These are phyloP conservation scores for Thermomucor indicae-seudaticae DNA, from an alignment of 371 early-diverging fungal genomes.

Conservation along the genomic window DNA sequence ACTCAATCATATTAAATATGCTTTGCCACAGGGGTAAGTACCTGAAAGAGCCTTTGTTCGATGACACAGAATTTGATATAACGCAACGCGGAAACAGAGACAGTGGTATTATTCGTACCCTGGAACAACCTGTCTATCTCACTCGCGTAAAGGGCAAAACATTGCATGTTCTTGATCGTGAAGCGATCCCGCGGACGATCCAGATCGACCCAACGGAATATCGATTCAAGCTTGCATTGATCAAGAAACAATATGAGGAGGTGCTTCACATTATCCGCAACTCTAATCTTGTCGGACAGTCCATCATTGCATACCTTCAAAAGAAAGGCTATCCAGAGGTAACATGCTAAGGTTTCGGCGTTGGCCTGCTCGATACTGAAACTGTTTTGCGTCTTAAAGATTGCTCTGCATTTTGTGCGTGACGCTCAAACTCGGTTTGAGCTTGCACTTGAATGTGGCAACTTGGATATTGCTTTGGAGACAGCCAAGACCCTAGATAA, in stretches of 20 bases:
- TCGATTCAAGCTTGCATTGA: slow-evolving; percentile 94
- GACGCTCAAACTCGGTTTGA: slow-evolving; percentile 95
- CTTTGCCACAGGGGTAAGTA: slow-evolving; percentile 83
- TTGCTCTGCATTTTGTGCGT: slow-evolving; percentile 97
- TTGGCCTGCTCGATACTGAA: not conserved
- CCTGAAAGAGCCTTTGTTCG: not conserved
- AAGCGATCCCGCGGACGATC: slow-evolving; percentile 79
- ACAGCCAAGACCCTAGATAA: slow-evolving; percentile 85
- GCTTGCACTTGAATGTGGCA: slow-evolving; percentile 94
- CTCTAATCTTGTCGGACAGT: slow-evolving; percentile 95
- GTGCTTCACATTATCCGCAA: slow-evolving; percentile 93
- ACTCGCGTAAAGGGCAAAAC: slow-evolving; percentile 81
- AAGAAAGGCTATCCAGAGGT: slow-evolving; percentile 97
- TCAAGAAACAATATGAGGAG: slow-evolving; percentile 85
- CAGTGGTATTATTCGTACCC: slow-evolving; percentile 91
- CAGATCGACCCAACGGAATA: slow-evolving; percentile 97
- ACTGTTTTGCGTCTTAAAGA: slow-evolving; percentile 29
- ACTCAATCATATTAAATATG: slow-evolving; percentile 98
- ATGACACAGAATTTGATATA: not conserved
- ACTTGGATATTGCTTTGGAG: slow-evolving; percentile 89
- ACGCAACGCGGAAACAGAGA: slow-evolving; percentile 57
- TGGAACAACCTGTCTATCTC: slow-evolving; percentile 93
- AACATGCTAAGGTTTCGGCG: not conserved
- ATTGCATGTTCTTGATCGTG: slow-evolving; percentile 83
- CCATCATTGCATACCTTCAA: slow-evolving; percentile 97